A percentile compares a stretch with the other conserved stretches of the same genome.
Evolutionary conservation across 495 filamentous ascomycete genomes (phyloP).

Genomic region (Penicillium malachiteum): DNA sequence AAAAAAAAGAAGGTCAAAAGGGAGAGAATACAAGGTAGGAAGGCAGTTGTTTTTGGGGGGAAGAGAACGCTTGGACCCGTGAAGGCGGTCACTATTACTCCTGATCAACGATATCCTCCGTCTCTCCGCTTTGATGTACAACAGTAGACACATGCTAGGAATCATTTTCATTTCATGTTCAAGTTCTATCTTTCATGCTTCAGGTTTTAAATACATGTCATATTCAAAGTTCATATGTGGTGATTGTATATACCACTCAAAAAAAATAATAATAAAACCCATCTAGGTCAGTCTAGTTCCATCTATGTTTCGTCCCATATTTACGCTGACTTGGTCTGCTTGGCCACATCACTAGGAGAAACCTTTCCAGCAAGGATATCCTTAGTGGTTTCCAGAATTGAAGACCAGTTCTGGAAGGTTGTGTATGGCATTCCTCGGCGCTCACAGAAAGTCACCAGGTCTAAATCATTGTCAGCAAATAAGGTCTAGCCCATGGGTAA

Average conservation of each 20-base stretch:
- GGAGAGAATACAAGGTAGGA: constrained; percentile 3
- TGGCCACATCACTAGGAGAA: constrained; percentile 32
- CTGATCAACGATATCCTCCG: constrained; percentile 12
- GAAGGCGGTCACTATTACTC: constrained; percentile 22
- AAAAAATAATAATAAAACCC: background rate
- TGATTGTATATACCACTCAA: no score
- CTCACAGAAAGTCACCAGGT: constrained; percentile 80
- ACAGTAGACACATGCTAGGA: no score
- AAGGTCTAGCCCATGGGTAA: background rate
- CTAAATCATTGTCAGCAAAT: constrained; percentile 38
- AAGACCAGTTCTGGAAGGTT: constrained; percentile 72
- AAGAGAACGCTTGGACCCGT: constrained; percentile 20
- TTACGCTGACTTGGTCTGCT: constrained; percentile 17
- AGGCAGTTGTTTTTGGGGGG: constrained; percentile 18
- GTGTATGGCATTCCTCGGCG: constrained; percentile 77
- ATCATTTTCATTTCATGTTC: background rate
- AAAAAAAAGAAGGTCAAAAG: background rate
- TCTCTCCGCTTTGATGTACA: background rate
- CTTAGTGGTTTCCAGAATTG: constrained; percentile 71
- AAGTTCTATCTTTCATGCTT: no score
- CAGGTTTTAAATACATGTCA: no score
- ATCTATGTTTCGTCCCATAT: background rate
- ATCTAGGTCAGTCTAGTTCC: constrained; percentile 8
- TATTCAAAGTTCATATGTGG: no score
- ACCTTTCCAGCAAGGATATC: constrained; percentile 65